Evolutionary conservation across 371 early-diverging fungal genomes (phyloP).

Genomic region (Apophysomyces ossiformis): DNA sequence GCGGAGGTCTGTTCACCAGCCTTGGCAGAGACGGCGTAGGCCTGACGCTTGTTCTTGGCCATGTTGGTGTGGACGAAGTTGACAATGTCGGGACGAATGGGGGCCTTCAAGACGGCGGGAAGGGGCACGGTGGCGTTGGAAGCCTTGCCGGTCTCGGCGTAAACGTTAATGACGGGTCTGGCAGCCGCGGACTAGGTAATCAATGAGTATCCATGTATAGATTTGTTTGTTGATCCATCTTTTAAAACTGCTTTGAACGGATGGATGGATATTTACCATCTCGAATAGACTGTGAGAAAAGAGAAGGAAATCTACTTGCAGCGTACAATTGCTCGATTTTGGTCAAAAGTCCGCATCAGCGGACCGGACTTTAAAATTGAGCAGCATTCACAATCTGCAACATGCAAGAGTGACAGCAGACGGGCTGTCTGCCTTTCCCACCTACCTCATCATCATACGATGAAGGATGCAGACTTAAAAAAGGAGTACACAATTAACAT

Average conservation of each 20-base stretch:
- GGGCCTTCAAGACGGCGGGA: constrained; percentile 98
- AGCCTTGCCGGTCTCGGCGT: constrained; percentile 79
- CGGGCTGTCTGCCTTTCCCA: too few relatives aligned
- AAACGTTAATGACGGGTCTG: constrained; percentile 93
- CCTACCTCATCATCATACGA: too few relatives aligned
- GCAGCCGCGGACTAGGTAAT: constrained; percentile 57
- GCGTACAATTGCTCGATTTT: neutral
- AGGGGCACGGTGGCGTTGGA: constrained; percentile 80
- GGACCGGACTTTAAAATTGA: neutral
- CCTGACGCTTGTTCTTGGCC: constrained; percentile 99
- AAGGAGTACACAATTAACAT: too few relatives aligned
- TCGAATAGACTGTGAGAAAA: neutral
- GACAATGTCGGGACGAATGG: constrained; percentile 98
- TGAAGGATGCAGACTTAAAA: too few relatives aligned
- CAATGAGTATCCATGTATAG: neutral
- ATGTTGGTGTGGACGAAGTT: constrained; percentile 97
- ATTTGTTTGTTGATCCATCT: neutral
- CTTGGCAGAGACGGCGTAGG: constrained; percentile 96
- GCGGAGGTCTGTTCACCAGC: constrained; percentile 99
- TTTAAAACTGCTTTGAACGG: neutral
- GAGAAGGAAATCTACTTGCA: neutral
- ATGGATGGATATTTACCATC: neutral
- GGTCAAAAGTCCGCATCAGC: neutral
- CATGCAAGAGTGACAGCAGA: too few relatives aligned
- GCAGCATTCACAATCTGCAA: too few relatives aligned